Evolutionary conservation across 768 basidiomycete genomes (phyloP), one percentile per base, ranked within the genome.

Genomic region (Daedaleopsis sinensis): DNA sequence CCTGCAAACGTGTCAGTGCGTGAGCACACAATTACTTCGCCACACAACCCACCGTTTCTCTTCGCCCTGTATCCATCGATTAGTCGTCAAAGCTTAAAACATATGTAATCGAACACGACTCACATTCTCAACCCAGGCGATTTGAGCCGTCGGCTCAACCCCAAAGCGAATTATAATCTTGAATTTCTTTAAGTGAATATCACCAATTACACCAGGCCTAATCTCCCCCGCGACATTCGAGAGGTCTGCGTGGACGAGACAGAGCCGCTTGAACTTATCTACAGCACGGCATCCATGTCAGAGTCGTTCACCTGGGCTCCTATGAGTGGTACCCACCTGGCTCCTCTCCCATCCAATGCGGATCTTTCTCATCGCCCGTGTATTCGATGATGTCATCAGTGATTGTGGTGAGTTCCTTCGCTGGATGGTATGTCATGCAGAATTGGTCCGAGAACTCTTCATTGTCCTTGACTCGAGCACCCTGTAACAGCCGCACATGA

Each of bases 61-160:
- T 27, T 59, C 52, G 42, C 66, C 66, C 66, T 67, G 16, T 2
- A 19, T 18, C 19, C n/a, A 42, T 23, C 5, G 18, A 15, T 10
- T 10, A 3, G 36, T 18, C 19, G 27, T 56, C 44, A 56, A 21
- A 46, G 21, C 7, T 18, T 21, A 3, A 19, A 21, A 23, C 13
- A 35, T 21, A 21, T 13, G 32, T 23, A 44, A 3, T 8, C 24
- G 6, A 16, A 16, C n/a, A 19, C 13, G 6, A 42, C 68, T 42
- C 37, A 70, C 68, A 27, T 70, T 58, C 23, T 82, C 80, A 47
- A 62, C 70, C 82, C 82, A 83, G 10, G 72, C 67, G 18, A 82
- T 73, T 44, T 80, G 78, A 0, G 80, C 80, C 56, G 80, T 76
- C n/a, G 82, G 51, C 52, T 83, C 82, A 0, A 82, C 80, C 0